A percentile compares a stretch with the other conserved stretches of the same genome.
Evolutionary conservation across 768 basidiomycete genomes (phyloP).

Genomic region (Panaeolus cyanescens): DNA sequence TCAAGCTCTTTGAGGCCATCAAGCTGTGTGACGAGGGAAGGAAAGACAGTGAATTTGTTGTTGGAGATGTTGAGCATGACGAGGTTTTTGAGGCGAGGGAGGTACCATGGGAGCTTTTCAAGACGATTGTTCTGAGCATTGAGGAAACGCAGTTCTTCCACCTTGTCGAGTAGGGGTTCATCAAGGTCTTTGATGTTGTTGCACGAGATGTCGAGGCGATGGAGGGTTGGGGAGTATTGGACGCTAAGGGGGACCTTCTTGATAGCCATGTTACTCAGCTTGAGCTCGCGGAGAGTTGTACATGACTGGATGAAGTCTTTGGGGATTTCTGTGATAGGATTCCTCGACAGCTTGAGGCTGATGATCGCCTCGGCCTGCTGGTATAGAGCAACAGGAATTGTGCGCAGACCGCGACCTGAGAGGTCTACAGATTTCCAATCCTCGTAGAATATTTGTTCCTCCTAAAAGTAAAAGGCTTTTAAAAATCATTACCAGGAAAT

Average conservation of each 20-base stretch:
- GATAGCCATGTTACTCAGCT: slow-evolving; percentile 89
- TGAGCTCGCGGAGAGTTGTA: slow-evolving; percentile 78
- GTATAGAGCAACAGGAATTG: slow-evolving; percentile 87
- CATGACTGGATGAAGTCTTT: slow-evolving; percentile 95
- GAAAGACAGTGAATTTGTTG: slow-evolving; percentile 85
- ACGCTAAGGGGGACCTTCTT: slow-evolving; percentile 89
- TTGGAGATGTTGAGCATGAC: slow-evolving; percentile 91
- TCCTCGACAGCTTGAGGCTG: slow-evolving; percentile 86
- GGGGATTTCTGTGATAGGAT: slow-evolving; percentile 95
- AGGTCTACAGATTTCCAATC: slow-evolving; percentile 82
- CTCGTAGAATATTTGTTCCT: slow-evolving; percentile 73
- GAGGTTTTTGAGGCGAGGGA: slow-evolving; percentile 71
- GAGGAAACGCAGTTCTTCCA: slow-evolving; percentile 67
- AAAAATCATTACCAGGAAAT: not conserved
- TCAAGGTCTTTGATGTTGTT: slow-evolving; percentile 91
- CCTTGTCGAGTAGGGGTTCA: slow-evolving; percentile 79
- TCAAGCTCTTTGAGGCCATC: slow-evolving; percentile 81
- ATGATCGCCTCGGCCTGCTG: slow-evolving; percentile 82
- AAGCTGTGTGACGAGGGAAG: slow-evolving; percentile 74
- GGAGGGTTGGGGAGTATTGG: slow-evolving; percentile 70
- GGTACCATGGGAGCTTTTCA: slow-evolving; percentile 83
- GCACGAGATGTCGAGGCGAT: slow-evolving; percentile 84
- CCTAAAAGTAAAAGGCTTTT: slow-evolving; percentile 39
- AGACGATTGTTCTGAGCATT: slow-evolving; percentile 91
- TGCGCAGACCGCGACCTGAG: slow-evolving; percentile 74